Conservation (phyloP, 139 green algal genomes). For the Deuterostichococcus epilithicus region DNA sequence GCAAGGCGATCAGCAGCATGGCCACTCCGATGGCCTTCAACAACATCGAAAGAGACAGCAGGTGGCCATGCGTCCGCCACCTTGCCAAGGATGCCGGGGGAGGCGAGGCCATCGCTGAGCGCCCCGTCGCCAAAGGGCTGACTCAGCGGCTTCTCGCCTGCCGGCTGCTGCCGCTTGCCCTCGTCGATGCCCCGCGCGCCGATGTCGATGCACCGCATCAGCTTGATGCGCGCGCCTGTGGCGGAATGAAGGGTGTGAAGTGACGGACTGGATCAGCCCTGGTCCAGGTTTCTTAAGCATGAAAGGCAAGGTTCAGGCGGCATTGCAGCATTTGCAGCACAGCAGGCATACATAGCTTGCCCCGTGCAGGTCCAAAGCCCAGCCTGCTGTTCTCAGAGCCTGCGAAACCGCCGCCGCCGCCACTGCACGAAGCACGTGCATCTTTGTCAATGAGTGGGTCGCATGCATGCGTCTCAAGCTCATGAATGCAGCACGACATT, state of each 20-base stretch:
- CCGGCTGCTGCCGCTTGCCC: neutral
- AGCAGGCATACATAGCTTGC: no score
- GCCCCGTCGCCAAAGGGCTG: neutral
- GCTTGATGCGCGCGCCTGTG: constrained; percentile 52
- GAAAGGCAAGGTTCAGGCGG: no score
- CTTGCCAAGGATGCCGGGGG: neutral
- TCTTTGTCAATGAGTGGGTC: no score
- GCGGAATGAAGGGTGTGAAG: neutral
- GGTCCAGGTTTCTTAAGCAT: no score
- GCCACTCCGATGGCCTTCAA: neutral
- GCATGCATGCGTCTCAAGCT: no score
- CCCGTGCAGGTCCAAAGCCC: no score
- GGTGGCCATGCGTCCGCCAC: neutral
- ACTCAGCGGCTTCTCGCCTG: neutral
- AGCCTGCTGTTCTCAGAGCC: no score
- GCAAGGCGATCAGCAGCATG: no score
- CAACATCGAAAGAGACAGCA: neutral
- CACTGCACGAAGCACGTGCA: no score
- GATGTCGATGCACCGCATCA: constrained; percentile 50
- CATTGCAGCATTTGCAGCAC: no score
- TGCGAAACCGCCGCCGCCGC: no score
- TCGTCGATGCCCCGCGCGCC: neutral
- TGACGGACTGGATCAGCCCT: neutral
- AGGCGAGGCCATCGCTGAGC: constrained; percentile 2
- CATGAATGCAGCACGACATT: no score